These are phyloP conservation scores for Cenococcum geophilum DNA, from an alignment of 495 filamentous ascomycete species.

Conservation along the genomic window DNA sequence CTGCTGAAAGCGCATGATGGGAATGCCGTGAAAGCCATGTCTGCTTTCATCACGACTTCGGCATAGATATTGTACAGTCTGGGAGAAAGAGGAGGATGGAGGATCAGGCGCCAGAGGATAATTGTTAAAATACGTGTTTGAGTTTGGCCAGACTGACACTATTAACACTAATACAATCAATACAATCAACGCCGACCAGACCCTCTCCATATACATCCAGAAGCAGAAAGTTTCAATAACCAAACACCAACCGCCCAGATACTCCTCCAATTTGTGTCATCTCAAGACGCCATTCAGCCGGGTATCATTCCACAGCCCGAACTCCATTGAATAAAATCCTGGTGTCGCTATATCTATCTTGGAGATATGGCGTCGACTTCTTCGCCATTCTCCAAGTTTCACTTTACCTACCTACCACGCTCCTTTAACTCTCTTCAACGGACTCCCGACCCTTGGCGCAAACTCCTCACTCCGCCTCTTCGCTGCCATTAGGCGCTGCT, in stretches of 20 bases:
- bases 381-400: no score
- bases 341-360: no score
- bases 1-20: conserved; percentile 74
- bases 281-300: neutral
- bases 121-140: neutral
- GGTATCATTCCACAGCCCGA: neutral
- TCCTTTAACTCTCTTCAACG: conserved; percentile 47
- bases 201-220: neutral
- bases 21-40: conserved; percentile 64
- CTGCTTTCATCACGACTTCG: conserved; percentile 50
- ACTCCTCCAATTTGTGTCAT: neutral
- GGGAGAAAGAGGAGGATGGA: neutral
- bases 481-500: conserved; percentile 64
- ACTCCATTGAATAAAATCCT: neutral
- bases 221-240: neutral
- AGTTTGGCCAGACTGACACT: neutral
- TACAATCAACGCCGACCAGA: neutral
- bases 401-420: neutral
- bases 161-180: neutral
- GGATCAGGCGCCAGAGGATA: no score
- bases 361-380: no score
- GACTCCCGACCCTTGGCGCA: conserved; percentile 72
- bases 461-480: conserved; percentile 77
- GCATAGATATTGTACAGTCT: conserved; percentile 7
- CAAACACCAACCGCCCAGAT: no score